A percentile compares a stretch with the other conserved stretches of the same genome.
Conservation (phyloP, 2,329 filamentous ascomycete species). For the Penicillium corylophilum region DNA sequence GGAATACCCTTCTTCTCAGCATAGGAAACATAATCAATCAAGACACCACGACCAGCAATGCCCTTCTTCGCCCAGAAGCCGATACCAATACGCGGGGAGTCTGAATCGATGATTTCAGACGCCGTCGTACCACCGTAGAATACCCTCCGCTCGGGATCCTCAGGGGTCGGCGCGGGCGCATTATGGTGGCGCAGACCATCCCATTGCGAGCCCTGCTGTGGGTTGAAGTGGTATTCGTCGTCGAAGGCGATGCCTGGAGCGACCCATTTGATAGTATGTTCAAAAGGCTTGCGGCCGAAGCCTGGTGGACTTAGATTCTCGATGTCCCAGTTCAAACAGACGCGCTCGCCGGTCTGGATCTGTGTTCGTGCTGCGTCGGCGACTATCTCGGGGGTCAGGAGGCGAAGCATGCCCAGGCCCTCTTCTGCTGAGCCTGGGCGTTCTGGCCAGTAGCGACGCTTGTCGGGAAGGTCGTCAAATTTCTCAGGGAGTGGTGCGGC, state of each 20-base stretch:
- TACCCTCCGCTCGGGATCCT: conserved; percentile 29
- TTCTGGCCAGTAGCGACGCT: conserved; percentile 51
- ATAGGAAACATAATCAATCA: conserved; percentile 41
- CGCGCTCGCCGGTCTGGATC: conserved; percentile 54
- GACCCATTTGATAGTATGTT: conserved; percentile 53
- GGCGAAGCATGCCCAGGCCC: conserved; percentile 53
- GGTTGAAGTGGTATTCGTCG: conserved; percentile 54
- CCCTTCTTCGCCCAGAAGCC: conserved; percentile 40
- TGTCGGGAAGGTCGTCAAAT: conserved; percentile 48
- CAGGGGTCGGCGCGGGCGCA: conserved; percentile 39
- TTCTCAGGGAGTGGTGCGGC: conserved; percentile 22
- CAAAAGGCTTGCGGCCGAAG: conserved; percentile 53
- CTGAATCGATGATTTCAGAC: conserved; percentile 34
- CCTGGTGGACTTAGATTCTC: conserved; percentile 54
- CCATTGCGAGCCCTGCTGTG: conserved; percentile 56
- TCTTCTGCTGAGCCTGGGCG: conserved; percentile 50
- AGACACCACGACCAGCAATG: conserved; percentile 42
- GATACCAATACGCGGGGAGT: conserved; percentile 36
- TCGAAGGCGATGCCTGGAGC: conserved; percentile 48
- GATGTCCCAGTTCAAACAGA: conserved; percentile 58
- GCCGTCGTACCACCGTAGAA: conserved; percentile 40
- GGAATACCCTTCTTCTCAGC: conserved; percentile 33
- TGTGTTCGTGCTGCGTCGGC: conserved; percentile 51
- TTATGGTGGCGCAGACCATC: conserved; percentile 54
- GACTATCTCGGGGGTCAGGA: conserved; percentile 55